Percentiles rank a stretch among this genome's conserved stretches.
Conservation (phyloP, 1,284 basidiomycete species). For the Amylostereum chailletii region DNA sequence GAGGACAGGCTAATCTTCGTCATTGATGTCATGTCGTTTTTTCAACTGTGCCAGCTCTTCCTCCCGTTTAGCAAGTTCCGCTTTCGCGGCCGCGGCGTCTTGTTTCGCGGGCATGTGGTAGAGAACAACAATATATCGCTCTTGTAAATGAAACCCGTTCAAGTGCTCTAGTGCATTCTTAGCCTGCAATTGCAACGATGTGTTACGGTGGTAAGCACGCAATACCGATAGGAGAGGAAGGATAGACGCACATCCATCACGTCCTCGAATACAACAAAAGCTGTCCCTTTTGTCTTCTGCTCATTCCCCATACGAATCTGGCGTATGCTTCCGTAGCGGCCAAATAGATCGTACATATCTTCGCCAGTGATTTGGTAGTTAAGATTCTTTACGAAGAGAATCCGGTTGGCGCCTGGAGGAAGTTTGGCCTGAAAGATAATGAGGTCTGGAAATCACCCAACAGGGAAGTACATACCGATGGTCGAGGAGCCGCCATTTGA, state of each 20-base stretch:
- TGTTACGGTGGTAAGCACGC: slow-evolving; percentile 10
- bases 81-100: slow-evolving; percentile 86
- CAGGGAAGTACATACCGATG: slow-evolving; percentile 38
- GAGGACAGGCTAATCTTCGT: slow-evolving; percentile 39
- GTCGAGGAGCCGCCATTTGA: slow-evolving; percentile 55
- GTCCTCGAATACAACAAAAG: slow-evolving; percentile 89
- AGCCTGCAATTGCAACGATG: slow-evolving; percentile 40
- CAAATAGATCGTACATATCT: slow-evolving; percentile 95
- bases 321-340: slow-evolving; percentile 93
- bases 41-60: slow-evolving; percentile 86
- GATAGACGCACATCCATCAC: slow-evolving; percentile 72
- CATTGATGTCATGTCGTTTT: slow-evolving; percentile 70
- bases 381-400: slow-evolving; percentile 83
- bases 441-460: background rate
- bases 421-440: slow-evolving; percentile 55
- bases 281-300: slow-evolving; percentile 90
- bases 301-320: slow-evolving; percentile 93
- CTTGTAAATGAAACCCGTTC: slow-evolving; percentile 97
- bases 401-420: slow-evolving; percentile 77
- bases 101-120: slow-evolving; percentile 97
- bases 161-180: slow-evolving; percentile 95
- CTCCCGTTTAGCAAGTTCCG: slow-evolving; percentile 87
- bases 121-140: slow-evolving; percentile 94
- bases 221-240: slow-evolving; percentile 7
- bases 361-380: slow-evolving; percentile 94